These are phyloP conservation scores for Pseudogymnoascus sp. DNA, from an alignment of 2,329 filamentous ascomycete genomes.

Conservation along the genomic window DNA sequence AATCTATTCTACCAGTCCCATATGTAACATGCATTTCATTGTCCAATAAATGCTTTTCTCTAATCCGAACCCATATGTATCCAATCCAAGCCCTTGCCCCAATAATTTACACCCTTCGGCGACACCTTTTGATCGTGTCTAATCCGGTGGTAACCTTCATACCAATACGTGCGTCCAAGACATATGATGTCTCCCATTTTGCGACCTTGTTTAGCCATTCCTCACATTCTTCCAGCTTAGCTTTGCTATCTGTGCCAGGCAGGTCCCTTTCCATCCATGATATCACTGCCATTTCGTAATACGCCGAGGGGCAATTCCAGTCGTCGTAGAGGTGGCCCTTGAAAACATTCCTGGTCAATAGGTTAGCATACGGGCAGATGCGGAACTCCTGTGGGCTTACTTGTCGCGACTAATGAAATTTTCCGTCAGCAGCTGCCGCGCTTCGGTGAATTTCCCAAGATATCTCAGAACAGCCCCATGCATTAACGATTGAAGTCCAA, in stretches of 20 bases:
- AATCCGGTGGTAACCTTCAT: conserved; percentile 65
- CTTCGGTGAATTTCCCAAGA: conserved; percentile 55
- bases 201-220: conserved; percentile 59
- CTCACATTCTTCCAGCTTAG: conserved; percentile 53
- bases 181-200: conserved; percentile 64
- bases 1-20: background rate
- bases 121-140: conserved; percentile 46
- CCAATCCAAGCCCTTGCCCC: background rate
- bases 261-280: conserved; percentile 61
- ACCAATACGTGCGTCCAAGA: conserved; percentile 67
- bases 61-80: background rate
- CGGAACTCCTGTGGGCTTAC: conserved; percentile 32
- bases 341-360: conserved; percentile 30
- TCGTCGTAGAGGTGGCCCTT: conserved; percentile 59
- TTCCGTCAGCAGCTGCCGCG: conserved; percentile 53
- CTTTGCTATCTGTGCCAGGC: conserved; percentile 26
- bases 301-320: conserved; percentile 64
- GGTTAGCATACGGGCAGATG: background rate
- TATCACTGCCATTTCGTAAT: conserved; percentile 81
- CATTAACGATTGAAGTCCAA: conserved; percentile 58
- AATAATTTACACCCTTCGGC: conserved; percentile 6
- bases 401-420: conserved; percentile 59
- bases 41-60: background rate
- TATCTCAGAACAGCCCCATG: conserved; percentile 59
- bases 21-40: background rate